Conservation (phyloP, 345 rosid genomes). For the Gossypioides kirkii region DNA sequence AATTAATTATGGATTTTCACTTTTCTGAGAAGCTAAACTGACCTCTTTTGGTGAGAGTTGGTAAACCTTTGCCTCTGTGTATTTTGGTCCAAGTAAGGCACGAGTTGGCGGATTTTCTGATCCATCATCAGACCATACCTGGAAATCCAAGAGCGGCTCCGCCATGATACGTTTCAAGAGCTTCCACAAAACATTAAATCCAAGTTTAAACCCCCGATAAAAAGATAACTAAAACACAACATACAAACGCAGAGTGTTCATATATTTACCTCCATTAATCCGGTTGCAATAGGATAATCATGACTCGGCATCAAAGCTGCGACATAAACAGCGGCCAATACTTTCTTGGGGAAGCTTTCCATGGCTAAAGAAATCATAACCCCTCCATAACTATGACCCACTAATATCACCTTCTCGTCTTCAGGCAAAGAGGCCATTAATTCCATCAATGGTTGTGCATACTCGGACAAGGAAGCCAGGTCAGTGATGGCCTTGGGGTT, state of each 20-base stretch:
- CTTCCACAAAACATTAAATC: background rate
- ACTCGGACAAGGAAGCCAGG: background rate
- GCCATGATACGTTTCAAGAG: background rate
- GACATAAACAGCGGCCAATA: conserved; percentile 22
- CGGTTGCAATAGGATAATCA: conserved; percentile 11
- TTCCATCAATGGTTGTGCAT: background rate
- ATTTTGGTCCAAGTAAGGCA: conserved; percentile 19
- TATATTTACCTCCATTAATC: conserved; percentile 24
- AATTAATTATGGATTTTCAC: too few species aligned
- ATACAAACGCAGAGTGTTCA: background rate
- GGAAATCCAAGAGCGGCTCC: conserved; percentile 18
- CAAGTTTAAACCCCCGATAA: background rate
- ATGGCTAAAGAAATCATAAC: conserved; percentile 26
- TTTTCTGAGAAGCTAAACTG: background rate
- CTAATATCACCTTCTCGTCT: conserved; percentile 19
- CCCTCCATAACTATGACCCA: conserved; percentile 37
- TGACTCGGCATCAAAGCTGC: conserved; percentile 27
- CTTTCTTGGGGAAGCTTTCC: conserved; percentile 31
- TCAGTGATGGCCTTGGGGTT: conserved; percentile 4
- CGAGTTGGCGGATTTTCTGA: conserved; percentile 18
- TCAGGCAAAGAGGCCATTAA: background rate
- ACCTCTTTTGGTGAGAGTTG: conserved; percentile 29
- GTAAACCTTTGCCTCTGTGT: conserved; percentile 20
- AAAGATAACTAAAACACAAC: background rate
- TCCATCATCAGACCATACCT: conserved; percentile 20